phyloP scores from a whole-genome alignment of 2,329 filamentous ascomycete species.

The Sporothrix protearum region DNA sequence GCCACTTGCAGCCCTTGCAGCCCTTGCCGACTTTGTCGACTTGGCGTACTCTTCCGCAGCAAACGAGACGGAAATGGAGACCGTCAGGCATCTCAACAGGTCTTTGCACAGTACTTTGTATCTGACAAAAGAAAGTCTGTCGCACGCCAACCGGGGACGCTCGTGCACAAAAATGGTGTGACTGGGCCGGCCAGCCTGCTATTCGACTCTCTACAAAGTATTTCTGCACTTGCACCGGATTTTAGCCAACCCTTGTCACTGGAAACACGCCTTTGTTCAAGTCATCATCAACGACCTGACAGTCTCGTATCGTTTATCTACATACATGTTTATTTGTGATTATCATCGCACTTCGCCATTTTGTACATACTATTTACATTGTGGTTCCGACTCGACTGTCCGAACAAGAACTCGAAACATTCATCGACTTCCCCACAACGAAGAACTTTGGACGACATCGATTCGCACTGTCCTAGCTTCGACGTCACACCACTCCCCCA shows the following conservation, averaged over 20 bases:
- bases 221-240: slow-evolving; percentile 1
- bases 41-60: background rate
- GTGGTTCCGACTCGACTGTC: background rate
- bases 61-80: background rate
- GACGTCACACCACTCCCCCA: background rate
- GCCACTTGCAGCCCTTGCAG: background rate
- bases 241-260: background rate
- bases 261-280: background rate
- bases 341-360: too few relatives aligned
- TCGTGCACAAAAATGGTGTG: background rate
- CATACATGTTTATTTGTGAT: background rate
- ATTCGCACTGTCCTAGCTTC: background rate
- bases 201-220: too few relatives aligned
- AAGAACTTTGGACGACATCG: too few relatives aligned
- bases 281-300: background rate
- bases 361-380: too few relatives aligned
- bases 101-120: too few relatives aligned
- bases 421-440: background rate
- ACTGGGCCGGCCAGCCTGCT: background rate
- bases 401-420: too few relatives aligned
- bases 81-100: too few relatives aligned
- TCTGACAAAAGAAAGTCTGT: background rate
- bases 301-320: background rate
- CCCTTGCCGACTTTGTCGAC: background rate
- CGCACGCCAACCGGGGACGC: too few relatives aligned